Percentiles rank a stretch among this genome's conserved stretches.
These are phyloP conservation scores for Yamadazyma epiphylla DNA, from an alignment of 1,139 yeast species.

Conservation along the genomic window DNA sequence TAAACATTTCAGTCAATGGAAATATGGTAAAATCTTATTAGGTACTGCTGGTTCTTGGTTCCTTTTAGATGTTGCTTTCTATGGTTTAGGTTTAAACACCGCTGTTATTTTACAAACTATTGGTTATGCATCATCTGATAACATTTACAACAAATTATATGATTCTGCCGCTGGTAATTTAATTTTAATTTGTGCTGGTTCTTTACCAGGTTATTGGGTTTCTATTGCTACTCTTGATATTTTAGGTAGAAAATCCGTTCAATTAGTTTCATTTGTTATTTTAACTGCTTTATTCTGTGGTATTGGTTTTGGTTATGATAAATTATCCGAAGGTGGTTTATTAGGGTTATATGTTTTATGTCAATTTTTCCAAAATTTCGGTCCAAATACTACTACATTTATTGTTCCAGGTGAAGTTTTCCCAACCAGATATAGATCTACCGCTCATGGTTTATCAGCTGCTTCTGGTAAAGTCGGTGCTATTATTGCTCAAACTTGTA, in stretches of 20 bases:
- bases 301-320: constrained; percentile 78
- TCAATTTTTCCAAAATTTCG: constrained; percentile 86
- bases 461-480: constrained; percentile 97
- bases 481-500: constrained; percentile 85
- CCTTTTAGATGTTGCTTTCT: constrained; percentile 91
- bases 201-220: constrained; percentile 88
- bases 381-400: constrained; percentile 96
- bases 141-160: constrained; percentile 62
- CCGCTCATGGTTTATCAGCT: constrained; percentile 97
- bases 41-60: constrained; percentile 99
- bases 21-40: constrained; percentile 73
- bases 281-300: constrained; percentile 66
- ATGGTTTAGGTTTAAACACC: constrained; percentile 81
- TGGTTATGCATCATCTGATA: constrained; percentile 69
- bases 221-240: constrained; percentile 73
- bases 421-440: constrained; percentile 97
- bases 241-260: constrained; percentile 80
- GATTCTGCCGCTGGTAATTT: constrained; percentile 85
- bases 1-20: constrained; percentile 82
- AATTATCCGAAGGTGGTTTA: constrained; percentile 55
- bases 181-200: constrained; percentile 87
- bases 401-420: constrained; percentile 93
- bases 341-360: constrained; percentile 71
- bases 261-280: constrained; percentile 65
- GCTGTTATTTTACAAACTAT: constrained; percentile 80